Evolutionary conservation across 192 early-diverging fungal species (phyloP), one percentile per base, ranked within the genome.

Genomic region (Chytriomyces confervae): DNA sequence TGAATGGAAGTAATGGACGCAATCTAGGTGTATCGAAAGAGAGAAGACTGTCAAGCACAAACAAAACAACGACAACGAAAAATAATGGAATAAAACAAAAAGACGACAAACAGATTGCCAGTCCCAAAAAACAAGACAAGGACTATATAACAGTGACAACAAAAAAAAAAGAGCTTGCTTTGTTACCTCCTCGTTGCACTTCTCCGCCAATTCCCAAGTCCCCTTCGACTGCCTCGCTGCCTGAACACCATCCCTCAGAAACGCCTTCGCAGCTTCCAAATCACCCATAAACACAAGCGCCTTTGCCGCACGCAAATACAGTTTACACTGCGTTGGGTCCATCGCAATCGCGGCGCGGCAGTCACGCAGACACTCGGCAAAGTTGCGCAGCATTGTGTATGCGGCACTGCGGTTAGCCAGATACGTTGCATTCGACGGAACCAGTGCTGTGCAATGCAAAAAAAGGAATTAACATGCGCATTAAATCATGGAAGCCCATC

Each of bases 391-490:
- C 90, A 94, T 93, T 72, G 91, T 88, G 23, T 88, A 84, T 13
- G 94, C 94, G 9, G 94, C 94, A 9, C 92, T 89, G n/a, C 94
- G 86, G 82, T 95, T 95, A 65, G 81, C 82, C 71, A 92, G 92
- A 69, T 91, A 92, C 5, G 89, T 94, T 8, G 90, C 80, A n/a
- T 78, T 84, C 20, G 81, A 69, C 50, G 93, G 89, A 45, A 83
- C 82, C n/a, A 89, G 46, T 44, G 91, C 92, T 81, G 60, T 20
- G 36, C 29, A 66, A n/a, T 66, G 20, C n/a, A 16, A 29, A 18
- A 29, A 20, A 43, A 66, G 4, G 18, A 20, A 18, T 36, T 36
- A 36, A 1, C 23, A 18, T 61, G 57, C 18, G 57, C 24, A 71
- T 68, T 20, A 79, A 82, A 61, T 10, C 62, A 79, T 18, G 61